Evolutionary conservation across 2,329 filamentous ascomycete species (phyloP), one percentile per base, ranked within the genome.

Genomic region (Colletotrichum gigasporum): DNA sequence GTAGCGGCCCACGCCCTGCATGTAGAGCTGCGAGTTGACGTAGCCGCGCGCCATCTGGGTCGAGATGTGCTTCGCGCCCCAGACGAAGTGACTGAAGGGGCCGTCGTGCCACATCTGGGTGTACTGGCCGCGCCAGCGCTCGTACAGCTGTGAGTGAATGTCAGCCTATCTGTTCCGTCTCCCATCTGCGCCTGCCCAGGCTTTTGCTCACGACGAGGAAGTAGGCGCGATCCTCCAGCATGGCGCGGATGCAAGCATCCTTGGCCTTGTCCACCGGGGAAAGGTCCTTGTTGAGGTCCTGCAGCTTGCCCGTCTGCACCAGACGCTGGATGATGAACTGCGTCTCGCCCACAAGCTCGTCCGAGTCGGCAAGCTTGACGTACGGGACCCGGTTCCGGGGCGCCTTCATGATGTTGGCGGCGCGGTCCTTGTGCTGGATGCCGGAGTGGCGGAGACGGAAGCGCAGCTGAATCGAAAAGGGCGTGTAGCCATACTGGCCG

Each of bases 1-100:
- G 60, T 69, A 64, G 47, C 69, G 65, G 3, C 69, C 67, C 5
- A 64, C 65, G 4, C 69, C 69, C 57, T 70, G 69, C 48, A 70
- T 59, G 34, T 64, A 71, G 28, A 71, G 41, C 64, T 69, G 68
- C 26, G 61, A 50, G 44, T 59, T 62, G 24, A 64, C 47, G 37
- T 67, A 71, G 50, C 54, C 52, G 37, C 44, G 55, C 6, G 55
- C 58, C 10, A 57, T 18, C 30, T 42, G 32, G 30, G 34, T 58
- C 5, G 57, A 64, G n/a, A 67, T 51, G 32, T 69, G 69, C 37
- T 64, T 64, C 11, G 68, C 28, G 16, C 67, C 66, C 50, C 66
- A 57, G 14, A 65, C 52, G 6, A 71, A 53, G 57, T 64, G 55
- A 5, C 41, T 39, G 20, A 70, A 68, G 20, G 66, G 69, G 2